Base-by-base conservation (phyloP, 805 yeast species). In the Starmera amethionina region DNA sequence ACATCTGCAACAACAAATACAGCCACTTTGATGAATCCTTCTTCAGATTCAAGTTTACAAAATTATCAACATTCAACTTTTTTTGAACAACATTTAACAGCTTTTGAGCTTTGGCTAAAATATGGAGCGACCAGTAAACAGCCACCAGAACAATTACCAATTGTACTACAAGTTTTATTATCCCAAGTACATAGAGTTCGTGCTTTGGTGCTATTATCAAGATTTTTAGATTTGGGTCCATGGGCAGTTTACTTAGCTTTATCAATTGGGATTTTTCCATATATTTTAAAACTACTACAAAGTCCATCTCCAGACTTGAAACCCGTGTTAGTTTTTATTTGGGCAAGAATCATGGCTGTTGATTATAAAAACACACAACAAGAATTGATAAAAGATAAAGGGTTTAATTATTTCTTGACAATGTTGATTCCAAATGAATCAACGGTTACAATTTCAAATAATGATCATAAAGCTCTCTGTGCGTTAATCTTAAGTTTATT, bases 321-420 rank as follows among this genome's bases (percentile, higher is more conserved):
- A 52, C 97, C 97, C 0, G 95, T 90, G 4, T 63, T 93, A 42
- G 93, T 93, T 2, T 93, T 90, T 53, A 93, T 93, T 40, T 93
- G 98, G 98, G 96, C 97, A 1, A 71, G 97, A 48, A 87, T 93
- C 18, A 87, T 93, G 93, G 89, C 97, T 3, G 94, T 93, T 19
- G 97, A 90, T 60, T 82, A 83, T 57, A 74, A 77, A 47, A 82
- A 83, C 52, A 86, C 96, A 4, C 98, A 93, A 58, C 88, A 82
- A 46, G 98, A 93, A 54, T 70, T 93, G 28, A 75, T 93, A 47
- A 89, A 89, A 51, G 97, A 90, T 54, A 82, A 82, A 53, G 96
- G 96, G 0, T 89, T 79, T 59, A 77, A 79, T 51, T 90, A 93
- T 58, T 93, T 93, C 57, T 76, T 87, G 35, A 77, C 80, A 44